Evolutionary conservation across 805 yeast species (phyloP).

Genomic region (Kodamaea lidongshanica): DNA sequence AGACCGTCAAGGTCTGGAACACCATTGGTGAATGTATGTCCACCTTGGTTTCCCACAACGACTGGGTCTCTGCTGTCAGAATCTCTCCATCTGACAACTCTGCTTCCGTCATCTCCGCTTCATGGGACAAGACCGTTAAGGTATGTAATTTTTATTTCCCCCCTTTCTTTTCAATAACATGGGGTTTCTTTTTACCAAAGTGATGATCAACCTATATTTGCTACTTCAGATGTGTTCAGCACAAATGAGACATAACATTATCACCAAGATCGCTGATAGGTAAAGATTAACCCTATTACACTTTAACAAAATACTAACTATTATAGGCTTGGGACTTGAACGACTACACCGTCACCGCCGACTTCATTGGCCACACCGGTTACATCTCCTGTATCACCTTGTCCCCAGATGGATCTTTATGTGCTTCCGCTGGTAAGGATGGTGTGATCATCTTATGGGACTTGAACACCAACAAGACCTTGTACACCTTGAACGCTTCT

Average conservation of each 20-base stretch:
- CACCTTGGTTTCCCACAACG: constrained; percentile 92
- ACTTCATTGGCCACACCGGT: constrained; percentile 99
- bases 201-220: constrained; percentile 89
- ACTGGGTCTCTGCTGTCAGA: constrained; percentile 98
- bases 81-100: constrained; percentile 80
- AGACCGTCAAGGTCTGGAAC: constrained; percentile 99
- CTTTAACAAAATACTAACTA: constrained; percentile 52
- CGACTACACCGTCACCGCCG: constrained; percentile 83
- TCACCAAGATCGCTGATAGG: constrained; percentile 99
- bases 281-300: neutral
- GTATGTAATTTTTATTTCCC: constrained; percentile 54
- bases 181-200: constrained; percentile 25
- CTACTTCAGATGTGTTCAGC: constrained; percentile 93
- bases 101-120: constrained; percentile 88
- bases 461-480: constrained; percentile 74
- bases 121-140: constrained; percentile 98
- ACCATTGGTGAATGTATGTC: constrained; percentile 94
- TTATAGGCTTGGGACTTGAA: constrained; percentile 88
- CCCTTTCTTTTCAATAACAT: neutral
- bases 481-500: constrained; percentile 91
- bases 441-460: constrained; percentile 99
- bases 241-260: constrained; percentile 90
- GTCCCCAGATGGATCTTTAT: constrained; percentile 99
- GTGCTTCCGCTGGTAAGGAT: constrained; percentile 99
- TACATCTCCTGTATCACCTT: constrained; percentile 95